These are phyloP conservation scores for Lithohypha guttulata DNA, from an alignment of 2,329 filamentous ascomycete species.

Conservation along the genomic window DNA sequence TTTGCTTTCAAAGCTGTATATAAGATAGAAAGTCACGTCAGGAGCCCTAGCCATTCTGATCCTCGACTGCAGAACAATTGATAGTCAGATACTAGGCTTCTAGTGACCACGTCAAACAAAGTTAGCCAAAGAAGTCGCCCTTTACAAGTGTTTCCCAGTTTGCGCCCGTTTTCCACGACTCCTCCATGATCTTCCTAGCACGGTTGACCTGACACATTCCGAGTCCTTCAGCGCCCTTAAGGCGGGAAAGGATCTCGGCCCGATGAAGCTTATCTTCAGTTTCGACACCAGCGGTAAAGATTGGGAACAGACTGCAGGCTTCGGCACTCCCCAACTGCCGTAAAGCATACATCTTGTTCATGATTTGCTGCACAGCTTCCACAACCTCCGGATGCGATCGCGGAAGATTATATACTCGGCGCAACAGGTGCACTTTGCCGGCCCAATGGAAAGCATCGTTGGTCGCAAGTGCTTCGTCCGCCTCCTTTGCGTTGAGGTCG, in stretches of 20 bases:
- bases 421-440: slow-evolving; percentile 62
- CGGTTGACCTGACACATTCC: slow-evolving; percentile 64
- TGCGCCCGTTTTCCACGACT: slow-evolving; percentile 56
- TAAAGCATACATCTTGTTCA: slow-evolving; percentile 52
- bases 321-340: slow-evolving; percentile 59
- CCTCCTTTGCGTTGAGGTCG: slow-evolving; percentile 48
- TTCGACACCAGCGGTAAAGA: slow-evolving; percentile 76
- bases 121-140: slow-evolving; percentile 56
- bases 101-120: no score
- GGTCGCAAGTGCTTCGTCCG: slow-evolving; percentile 55
- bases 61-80: no score
- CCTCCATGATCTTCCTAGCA: slow-evolving; percentile 56
- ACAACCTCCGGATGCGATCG: slow-evolving; percentile 51
- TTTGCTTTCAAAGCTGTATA: no score
- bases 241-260: slow-evolving; percentile 51
- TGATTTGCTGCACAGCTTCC: slow-evolving; percentile 51
- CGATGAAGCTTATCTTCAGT: slow-evolving; percentile 47
- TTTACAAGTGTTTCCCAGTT: slow-evolving; percentile 59
- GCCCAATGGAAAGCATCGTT: slow-evolving; percentile 75
- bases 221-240: slow-evolving; percentile 58
- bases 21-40: no score
- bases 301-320: slow-evolving; percentile 64
- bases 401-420: slow-evolving; percentile 57
- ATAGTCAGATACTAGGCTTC: no score
- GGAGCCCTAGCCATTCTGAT: no score